Evolutionary conservation across 805 yeast species (phyloP).

Genomic region (Schizosaccharomyces octosporus): DNA sequence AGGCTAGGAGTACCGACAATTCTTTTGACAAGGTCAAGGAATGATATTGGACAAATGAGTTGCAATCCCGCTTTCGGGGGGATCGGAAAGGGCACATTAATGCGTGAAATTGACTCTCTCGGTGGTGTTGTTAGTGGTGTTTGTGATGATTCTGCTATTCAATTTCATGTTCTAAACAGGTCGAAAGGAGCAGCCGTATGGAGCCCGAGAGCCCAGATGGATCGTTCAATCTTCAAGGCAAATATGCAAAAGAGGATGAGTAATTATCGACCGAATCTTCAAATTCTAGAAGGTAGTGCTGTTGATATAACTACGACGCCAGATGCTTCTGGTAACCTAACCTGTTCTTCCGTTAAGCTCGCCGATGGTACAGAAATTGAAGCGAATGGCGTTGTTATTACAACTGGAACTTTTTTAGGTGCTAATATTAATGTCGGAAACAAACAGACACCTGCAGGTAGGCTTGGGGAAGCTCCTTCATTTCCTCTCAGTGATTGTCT

Average conservation of each 20-base stretch:
- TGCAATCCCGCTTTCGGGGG: slow-evolving; percentile 98
- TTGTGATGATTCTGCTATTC: slow-evolving; percentile 85
- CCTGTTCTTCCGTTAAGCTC: slow-evolving; percentile 46
- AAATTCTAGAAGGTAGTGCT: slow-evolving; percentile 48
- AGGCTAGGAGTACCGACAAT: slow-evolving; percentile 50
- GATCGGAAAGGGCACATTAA: slow-evolving; percentile 82
- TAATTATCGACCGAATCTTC: slow-evolving; percentile 23
- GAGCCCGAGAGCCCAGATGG: slow-evolving; percentile 96
- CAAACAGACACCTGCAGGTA: slow-evolving; percentile 60
- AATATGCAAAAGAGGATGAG: slow-evolving; percentile 55
- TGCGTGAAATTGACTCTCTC: slow-evolving; percentile 83
- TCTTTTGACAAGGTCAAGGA: slow-evolving; percentile 49
- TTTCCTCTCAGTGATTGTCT: slow-evolving; percentile 69
- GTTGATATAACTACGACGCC: slow-evolving; percentile 37
- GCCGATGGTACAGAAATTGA: slow-evolving; percentile 37
- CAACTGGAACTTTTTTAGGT: slow-evolving; percentile 86
- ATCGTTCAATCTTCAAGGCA: slow-evolving; percentile 45
- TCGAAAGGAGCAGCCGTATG: slow-evolving; percentile 92
- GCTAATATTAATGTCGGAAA: slow-evolving; percentile 89
- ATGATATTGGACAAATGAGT: slow-evolving; percentile 76
- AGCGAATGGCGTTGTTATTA: slow-evolving; percentile 51
- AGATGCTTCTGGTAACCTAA: neutral
- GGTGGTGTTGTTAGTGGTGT: slow-evolving; percentile 75
- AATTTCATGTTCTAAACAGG: slow-evolving; percentile 61
- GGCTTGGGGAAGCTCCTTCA: slow-evolving; percentile 81